Percentiles rank a stretch among this genome's conserved stretches.
phyloP scores from a whole-genome alignment of 1,284 basidiomycete genomes.

The Ganoderma boninense region DNA sequence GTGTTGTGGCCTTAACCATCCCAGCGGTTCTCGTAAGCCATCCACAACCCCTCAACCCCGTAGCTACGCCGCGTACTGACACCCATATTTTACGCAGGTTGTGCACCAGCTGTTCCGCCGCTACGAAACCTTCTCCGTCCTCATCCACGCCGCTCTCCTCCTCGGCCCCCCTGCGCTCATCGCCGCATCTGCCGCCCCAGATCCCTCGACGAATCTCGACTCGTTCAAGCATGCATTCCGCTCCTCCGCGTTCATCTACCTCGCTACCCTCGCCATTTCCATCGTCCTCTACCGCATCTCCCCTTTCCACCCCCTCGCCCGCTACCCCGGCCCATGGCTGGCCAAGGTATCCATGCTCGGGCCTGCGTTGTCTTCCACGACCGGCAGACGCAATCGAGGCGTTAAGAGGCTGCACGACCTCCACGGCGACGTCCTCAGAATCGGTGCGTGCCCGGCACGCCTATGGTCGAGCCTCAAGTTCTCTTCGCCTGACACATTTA shows the following conservation, averaged over 20 bases:
- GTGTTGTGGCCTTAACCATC: background rate
- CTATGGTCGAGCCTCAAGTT: background rate
- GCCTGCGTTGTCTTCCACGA: background rate
- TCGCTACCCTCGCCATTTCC: background rate
- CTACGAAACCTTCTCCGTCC: constrained; percentile 1
- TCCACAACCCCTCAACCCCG: background rate
- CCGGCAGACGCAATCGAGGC: background rate
- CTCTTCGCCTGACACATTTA: background rate
- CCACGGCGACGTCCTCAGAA: constrained; percentile 5
- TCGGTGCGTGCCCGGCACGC: background rate
- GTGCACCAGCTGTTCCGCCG: constrained; percentile 11
- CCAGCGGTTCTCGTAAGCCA: background rate
- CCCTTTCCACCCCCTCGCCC: constrained; percentile 9
- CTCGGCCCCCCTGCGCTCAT: background rate
- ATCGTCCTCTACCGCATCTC: constrained; percentile 4
- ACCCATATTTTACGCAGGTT: background rate
- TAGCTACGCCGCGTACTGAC: background rate
- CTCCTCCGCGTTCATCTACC: background rate
- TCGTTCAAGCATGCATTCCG: background rate
- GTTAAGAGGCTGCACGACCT: background rate
- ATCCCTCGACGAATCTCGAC: background rate
- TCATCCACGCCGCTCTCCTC: background rate
- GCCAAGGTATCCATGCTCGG: constrained; percentile 10
- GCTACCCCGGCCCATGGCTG: constrained; percentile 6
- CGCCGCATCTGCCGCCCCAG: background rate